phyloP scores from a whole-genome alignment of 257 asterid species.

The Petrea volubilis region DNA sequence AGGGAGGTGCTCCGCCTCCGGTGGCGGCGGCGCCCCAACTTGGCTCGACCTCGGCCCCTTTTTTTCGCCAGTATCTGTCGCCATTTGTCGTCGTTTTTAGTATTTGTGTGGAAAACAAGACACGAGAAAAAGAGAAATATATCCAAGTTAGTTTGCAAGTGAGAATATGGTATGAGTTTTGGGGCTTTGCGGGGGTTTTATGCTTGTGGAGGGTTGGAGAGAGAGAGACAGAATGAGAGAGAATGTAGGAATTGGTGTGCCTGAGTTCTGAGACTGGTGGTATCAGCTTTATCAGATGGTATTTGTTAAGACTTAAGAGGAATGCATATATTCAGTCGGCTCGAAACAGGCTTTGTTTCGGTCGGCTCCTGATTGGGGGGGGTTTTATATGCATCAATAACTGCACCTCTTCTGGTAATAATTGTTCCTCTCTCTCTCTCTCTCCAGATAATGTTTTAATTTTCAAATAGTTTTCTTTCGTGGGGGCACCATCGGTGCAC shows the following conservation, averaged over 20 bases:
- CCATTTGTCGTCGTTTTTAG: slow-evolving; percentile 30
- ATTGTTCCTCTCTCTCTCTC: not conserved
- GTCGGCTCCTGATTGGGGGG: slow-evolving; percentile 49
- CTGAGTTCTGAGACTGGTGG: slow-evolving; percentile 36
- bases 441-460: not conserved
- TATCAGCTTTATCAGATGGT: slow-evolving; percentile 62
- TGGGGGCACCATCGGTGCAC: not conserved
- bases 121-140: not conserved
- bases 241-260: slow-evolving; percentile 38
- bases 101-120: not conserved
- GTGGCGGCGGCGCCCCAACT: slow-evolving; percentile 57
- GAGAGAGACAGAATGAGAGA: slow-evolving; percentile 29
- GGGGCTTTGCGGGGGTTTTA: slow-evolving; percentile 30
- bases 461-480: not conserved
- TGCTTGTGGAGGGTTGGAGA: slow-evolving; percentile 24
- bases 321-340: slow-evolving; percentile 55
- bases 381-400: slow-evolving; percentile 19
- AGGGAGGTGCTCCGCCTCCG: slow-evolving; percentile 71
- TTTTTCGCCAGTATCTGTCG: slow-evolving; percentile 39
- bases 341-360: slow-evolving; percentile 50
- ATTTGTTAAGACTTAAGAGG: slow-evolving; percentile 20
- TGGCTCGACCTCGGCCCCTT: slow-evolving; percentile 35
- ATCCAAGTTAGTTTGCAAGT: not conserved
- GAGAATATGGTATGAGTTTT: not conserved
- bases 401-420: not conserved